These are phyloP conservation scores for Fraxinus sp. DNA, from an alignment of 305 asterid genomes.

Conservation along the genomic window DNA sequence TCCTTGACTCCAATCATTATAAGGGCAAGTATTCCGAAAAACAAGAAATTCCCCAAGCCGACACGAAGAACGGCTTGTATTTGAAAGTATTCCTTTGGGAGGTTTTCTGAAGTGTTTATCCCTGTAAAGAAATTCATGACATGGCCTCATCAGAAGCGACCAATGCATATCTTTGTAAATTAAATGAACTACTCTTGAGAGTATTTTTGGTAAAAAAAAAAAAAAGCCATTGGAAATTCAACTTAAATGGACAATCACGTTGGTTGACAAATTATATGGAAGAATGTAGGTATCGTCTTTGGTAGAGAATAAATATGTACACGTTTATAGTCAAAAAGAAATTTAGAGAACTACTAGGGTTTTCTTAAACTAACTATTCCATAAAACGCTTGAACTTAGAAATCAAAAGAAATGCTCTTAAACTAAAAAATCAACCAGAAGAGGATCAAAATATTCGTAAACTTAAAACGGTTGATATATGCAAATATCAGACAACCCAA, in stretches of 20 bases:
- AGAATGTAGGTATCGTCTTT: not conserved
- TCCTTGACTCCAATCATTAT: constrained; percentile 86
- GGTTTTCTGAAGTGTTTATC: constrained; percentile 70
- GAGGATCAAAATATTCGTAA: not conserved
- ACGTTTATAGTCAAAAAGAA: not conserved
- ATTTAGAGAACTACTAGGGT: not conserved
- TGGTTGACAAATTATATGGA: not conserved
- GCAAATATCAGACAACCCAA: not conserved
- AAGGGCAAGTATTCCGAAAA: constrained; percentile 72
- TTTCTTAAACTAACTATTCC: not conserved
- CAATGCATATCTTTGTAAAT: not conserved
- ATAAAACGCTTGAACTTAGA: not conserved
- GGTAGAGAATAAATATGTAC: not conserved
- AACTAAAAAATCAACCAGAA: not conserved
- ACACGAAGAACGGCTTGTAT: constrained; percentile 92
- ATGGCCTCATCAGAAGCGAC: constrained; percentile 11
- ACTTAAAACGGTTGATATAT: not conserved
- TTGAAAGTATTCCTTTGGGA: constrained; percentile 77
- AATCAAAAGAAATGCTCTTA: not conserved
- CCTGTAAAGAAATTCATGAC: constrained; percentile 45
- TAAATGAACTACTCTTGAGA: not conserved
- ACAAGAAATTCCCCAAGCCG: constrained; percentile 88
- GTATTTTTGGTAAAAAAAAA: not conserved
- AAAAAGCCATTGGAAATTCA: not conserved
- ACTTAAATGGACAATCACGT: not conserved